Evolutionary conservation across 208 protist species (phyloP), one percentile per base, ranked within the genome.

Genomic region (Trypanosoma rangeli): DNA sequence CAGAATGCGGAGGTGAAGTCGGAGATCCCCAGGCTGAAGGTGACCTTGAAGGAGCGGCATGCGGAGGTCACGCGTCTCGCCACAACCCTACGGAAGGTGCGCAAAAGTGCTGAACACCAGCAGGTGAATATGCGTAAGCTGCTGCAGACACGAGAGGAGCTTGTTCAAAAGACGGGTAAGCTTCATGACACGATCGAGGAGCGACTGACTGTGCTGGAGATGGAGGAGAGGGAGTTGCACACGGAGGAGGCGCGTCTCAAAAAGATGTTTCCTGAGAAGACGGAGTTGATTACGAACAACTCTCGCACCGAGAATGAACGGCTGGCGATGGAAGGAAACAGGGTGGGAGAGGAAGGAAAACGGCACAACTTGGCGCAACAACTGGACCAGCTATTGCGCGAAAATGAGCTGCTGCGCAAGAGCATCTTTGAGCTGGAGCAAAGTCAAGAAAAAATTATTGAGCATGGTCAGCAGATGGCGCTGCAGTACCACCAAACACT

Each of bases 351-450:
- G 64, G 92, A 97, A 58, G 92, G 94, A 48, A 96, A 93, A 57
- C 81, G 89, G 42, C 93, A 88, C 29, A 93, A 93, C 31, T 83
- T 98, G 16, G 76, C 96, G 46, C 89, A 93, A 73, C 85, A 97
- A 68, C 82, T 99, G 18, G 82, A 82, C 33, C 71, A 79, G 29
- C 93, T 97, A 65, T 92, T 96, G 24, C 73, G 62, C 9, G 93
- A 97, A 33, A 97, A 94, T 57, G 92, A 99, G 68, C 54, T 81
- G 54, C 77, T 96, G 70, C 84, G 97, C 39, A 97, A 98, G 58
- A 52, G 77, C 10, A 94, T 98, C 46, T 98, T 97, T 72, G 61
- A 85, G 39, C 85, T 99, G 7, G 97, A 99, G 78, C 83, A 98
- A 72, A 82, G 90, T 48, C 82, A 94, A 26, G 80, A 91, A 49